Base-by-base conservation (phyloP, 2,329 filamentous ascomycete species). In the Thielaviopsis ethacetica region DNA sequence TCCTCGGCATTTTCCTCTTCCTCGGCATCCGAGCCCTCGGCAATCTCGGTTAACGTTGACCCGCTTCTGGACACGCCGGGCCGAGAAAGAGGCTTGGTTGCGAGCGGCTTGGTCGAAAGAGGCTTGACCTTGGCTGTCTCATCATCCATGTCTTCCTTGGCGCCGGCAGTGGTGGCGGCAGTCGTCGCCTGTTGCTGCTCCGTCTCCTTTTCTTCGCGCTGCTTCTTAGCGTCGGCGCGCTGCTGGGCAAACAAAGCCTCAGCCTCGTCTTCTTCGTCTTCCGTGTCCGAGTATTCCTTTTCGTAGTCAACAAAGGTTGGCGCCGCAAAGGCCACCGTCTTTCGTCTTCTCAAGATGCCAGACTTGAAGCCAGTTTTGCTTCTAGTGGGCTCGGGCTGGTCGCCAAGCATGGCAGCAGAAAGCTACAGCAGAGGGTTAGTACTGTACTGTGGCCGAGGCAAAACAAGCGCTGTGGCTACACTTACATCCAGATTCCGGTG, bases 401-500 rank as follows among this genome's bases (percentile, higher is more conserved):
- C 81, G 47, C 78, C 77, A 51, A 84, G 73, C 81, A 84, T 84
- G 9, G 79, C 75, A 9, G 80, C 78, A 27, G 81, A 82, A 30
- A 84, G 70, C 79, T 83, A 26, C 38, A 54, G 27, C 1, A n/a
- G n/a, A n/a, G 17, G 21, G 47, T 56, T 38, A 56, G 58, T 30
- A 51, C n/a, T 53, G 6, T 44, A 15, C 15, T 15, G 21, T 56
- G 50, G 24, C n/a, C n/a, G 15, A 47, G 26, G 21, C 4, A n/a
- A 10, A 17, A 6, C 51, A 22, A 27, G 27, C 15, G 17, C 17
- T 50, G 17, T 15, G 13, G 30, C 22, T 34, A 56, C 26, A 68
- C 88, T 63, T 80, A 95, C 90, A 74, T 98, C 93, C 66, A 97
- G 91, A 68, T 98, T 98, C 68, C 93, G 83, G 72, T 98, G 93